Base-by-base conservation (phyloP, 2,329 filamentous ascomycete species). In the Aspergillus intermedius region DNA sequence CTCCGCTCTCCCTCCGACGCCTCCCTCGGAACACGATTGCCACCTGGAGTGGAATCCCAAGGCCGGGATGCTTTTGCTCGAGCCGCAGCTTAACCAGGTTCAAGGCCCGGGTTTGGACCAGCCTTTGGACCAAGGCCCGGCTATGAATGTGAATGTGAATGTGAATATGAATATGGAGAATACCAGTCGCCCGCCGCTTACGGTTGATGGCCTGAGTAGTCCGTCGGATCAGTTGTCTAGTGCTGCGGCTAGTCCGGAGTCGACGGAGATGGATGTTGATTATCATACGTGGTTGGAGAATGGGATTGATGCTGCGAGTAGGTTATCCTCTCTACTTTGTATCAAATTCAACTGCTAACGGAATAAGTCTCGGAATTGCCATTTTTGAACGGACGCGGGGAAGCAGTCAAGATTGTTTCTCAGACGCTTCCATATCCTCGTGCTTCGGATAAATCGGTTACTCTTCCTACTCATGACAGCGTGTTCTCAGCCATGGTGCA, bases 391-490 rank as follows among this genome's bases (percentile, higher is more conserved):
- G 56, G 54, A 28, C 63, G 58, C 48, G 60, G 60, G n/a, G 67
- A 73, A 52, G 71, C 75, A 17, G 67, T 83, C 45, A 78, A 77
- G 55, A 72, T 83, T 30, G 73, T 83, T 17, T 82, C 80, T 12
- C 80, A 84, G 57, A 80, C 80, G 15, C 69, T 83, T 9, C 80
- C 80, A 13, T 81, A 74, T 54, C 79, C 80, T 8, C 59, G 59
- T 22, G 60, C 65, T n/a, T 56, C 64, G 5, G 63, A 67, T 30
- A 62, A 65, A 47, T 54, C 63, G 9, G 59, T 60, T 5, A 56
- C 61, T 10, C 44, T 60, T 17, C 58, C 64, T 3, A 58, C 59
- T 23, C 56, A 62, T 25, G 62, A 65, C 25, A 68, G 64, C 23
- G 71, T 80, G 22, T 83, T 82, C 55, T 72, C 72, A 22, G 69